These are phyloP conservation scores for Ambrosia hybrid DNA, from an alignment of 140 eudicot genomes.

Conservation along the genomic window DNA sequence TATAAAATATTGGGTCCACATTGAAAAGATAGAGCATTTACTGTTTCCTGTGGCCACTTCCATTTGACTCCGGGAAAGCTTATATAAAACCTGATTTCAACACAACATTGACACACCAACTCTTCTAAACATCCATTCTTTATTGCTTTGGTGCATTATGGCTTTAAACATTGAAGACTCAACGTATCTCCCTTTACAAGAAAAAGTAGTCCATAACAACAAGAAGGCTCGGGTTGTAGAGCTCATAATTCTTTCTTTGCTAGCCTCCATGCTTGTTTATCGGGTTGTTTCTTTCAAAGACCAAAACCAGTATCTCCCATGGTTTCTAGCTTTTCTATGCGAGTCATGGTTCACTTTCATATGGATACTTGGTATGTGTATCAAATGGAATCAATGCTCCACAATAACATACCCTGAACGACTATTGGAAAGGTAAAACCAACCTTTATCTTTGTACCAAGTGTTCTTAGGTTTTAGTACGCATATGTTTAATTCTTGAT, in stretches of 20 bases:
- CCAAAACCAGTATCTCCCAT: slow-evolving; percentile 36
- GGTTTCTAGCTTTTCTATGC: slow-evolving; percentile 24
- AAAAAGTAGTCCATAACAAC: slow-evolving; percentile 30
- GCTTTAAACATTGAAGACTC: slow-evolving; percentile 13
- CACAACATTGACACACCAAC: neutral
- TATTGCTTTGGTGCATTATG: slow-evolving; percentile 13
- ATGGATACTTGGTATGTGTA: slow-evolving; percentile 39
- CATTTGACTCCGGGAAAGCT: neutral
- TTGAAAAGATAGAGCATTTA: too few relatives aligned
- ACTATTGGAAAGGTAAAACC: slow-evolving; percentile 34
- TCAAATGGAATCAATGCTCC: slow-evolving; percentile 48
- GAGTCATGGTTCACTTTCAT: too few relatives aligned
- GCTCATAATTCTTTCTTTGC: slow-evolving; percentile 47
- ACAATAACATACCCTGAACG: slow-evolving; percentile 41
- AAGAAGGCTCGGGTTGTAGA: slow-evolving; percentile 38
- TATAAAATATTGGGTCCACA: too few relatives aligned
- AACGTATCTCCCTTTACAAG: slow-evolving; percentile 33
- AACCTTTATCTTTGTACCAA: too few relatives aligned
- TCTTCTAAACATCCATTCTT: neutral
- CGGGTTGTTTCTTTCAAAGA: slow-evolving; percentile 33
- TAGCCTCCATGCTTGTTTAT: neutral
- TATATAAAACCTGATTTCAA: neutral
- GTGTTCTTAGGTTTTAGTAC: neutral
- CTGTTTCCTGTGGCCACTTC: too few relatives aligned
- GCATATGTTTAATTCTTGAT: too few relatives aligned